Base-by-base conservation (phyloP, 2,329 filamentous ascomycete species). In the Colletotrichum kahawae region DNA sequence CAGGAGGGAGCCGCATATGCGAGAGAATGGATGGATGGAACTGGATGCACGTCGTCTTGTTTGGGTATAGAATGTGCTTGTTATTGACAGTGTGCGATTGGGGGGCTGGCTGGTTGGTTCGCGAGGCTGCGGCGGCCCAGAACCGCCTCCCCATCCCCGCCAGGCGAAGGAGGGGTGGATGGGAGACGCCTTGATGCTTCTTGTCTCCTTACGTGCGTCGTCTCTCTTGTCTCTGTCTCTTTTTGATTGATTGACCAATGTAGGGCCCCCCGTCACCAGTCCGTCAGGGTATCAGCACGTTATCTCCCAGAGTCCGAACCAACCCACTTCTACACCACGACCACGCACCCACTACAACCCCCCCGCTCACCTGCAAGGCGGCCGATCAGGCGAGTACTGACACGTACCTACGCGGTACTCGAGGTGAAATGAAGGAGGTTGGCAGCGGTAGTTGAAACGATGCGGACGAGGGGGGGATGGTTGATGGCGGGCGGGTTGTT, bases 1-100 rank as follows among this genome's bases (percentile, higher is more conserved):
- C 27, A 48, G 14, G 12, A 24, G 56, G 57, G 69, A 48, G 43
- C 72, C 72, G 72, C 72, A 75, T 71, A 67, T 71, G 68, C 69
- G 36, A 21, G 56, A n/a, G 34, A 24, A 18, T 33, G 38, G 36
- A 12, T 33, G 38, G n/a, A 31, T 33, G 57, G n/a, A 27, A 16
- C n/a, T 4, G 4, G 43, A 63, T 57, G 72, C 69, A 67, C 31
- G 63, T 48, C 62, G 68, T 67, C n/a, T 33, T 67, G 33, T 67
- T 71, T 66, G 71, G 48, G 71, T 54, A 43, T 71, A 63, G 62
- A 43, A 66, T 33, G 27, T 29, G 24, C 63, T 51, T 51, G 43
- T 21, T 51, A 74, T 29, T 38, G 60, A 71, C 43, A 71, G 27
- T 62, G 65, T 38, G 56, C 62, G 38, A 67, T 71, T 63, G 43